phyloP scores from a whole-genome alignment of 2,329 filamentous ascomycete species.

The Colletotrichum karsti region DNA sequence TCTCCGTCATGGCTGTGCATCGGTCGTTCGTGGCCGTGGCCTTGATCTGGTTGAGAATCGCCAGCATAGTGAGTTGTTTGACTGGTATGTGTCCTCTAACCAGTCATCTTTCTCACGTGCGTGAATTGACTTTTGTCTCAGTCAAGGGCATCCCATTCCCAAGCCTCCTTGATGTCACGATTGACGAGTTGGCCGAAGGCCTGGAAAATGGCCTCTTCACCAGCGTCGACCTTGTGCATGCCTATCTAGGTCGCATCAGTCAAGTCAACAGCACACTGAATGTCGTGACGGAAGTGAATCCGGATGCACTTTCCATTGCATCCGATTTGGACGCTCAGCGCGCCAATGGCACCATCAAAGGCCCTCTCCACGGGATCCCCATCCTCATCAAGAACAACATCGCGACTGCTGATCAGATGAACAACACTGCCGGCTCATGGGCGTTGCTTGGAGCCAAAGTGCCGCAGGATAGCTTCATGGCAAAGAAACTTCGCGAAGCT shows the following conservation, averaged over 20 bases:
- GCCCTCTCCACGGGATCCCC: conserved; percentile 68
- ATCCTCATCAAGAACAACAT: conserved; percentile 74
- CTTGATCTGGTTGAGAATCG: conserved; percentile 11
- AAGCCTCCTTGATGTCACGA: conserved; percentile 40
- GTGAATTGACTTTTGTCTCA: neutral
- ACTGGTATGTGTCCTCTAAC: conserved; percentile 1
- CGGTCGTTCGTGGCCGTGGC: neutral
- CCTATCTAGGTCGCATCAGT: conserved; percentile 36
- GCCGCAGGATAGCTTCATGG: conserved; percentile 64
- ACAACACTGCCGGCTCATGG: conserved; percentile 67
- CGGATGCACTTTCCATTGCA: conserved; percentile 43
- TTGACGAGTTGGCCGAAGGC: conserved; percentile 42
- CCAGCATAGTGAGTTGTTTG: neutral
- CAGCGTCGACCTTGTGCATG: conserved; percentile 44
- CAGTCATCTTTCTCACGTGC: neutral
- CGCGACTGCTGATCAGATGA: conserved; percentile 67
- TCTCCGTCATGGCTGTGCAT: neutral
- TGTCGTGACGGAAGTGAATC: conserved; percentile 45
- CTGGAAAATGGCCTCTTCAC: conserved; percentile 43
- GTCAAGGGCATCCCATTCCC: conserved; percentile 35
- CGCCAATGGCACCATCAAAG: conserved; percentile 34
- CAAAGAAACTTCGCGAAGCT: conserved; percentile 63
- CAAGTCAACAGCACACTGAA: conserved; percentile 36
- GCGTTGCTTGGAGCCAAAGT: conserved; percentile 64
- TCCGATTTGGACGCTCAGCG: conserved; percentile 40